Base-by-base conservation (phyloP, 129 eudicot genomes). In the Apium graveolens region DNA sequence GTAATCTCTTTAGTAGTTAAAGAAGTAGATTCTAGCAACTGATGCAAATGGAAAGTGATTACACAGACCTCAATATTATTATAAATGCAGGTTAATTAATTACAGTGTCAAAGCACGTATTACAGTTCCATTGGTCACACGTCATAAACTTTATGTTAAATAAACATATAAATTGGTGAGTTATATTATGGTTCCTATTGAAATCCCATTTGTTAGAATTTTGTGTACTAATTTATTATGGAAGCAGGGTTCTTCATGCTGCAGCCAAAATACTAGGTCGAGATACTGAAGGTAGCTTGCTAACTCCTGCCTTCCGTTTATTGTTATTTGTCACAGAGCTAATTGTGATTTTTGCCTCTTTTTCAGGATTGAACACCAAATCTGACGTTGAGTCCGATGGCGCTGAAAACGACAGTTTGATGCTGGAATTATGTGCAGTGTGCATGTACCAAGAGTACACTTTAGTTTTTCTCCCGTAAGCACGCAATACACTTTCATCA, bases 391-490 rank as follows among this genome's bases (percentile, higher is more conserved):
- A 93, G 77, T 79, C 78, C 60, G 90, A 88, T 77, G 78, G 72
- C 45, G 69, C 82, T 77, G 85, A 86, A 68, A 35, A 35, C 38
- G 98, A 91, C 74, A 86, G 83, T 66, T 55, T 80, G 78, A 82
- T 91, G 92, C 98, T 96, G 70, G 97, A 95, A 83, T 84, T 95
- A 82, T 95, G 98, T 76, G 98, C 91, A 76, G 90, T 95, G 83
- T 95, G 98, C 86, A 84, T 91, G 37, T 96, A 91, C 89, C 93
- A 90, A 82, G 93, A 91, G 79, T 95, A 95, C 83, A 95, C 91
- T 83, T 89, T 97, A 42, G 98, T 95, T 74, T 95, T 95, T 86
- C 96, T 91, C 73, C 96, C 97, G 98, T 95, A 91, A 91, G 98
- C 78, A 69, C 39, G 20, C 66, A 24, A 4, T 48, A 70, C 77